A percentile compares a stretch with the other conserved stretches of the same genome.
phyloP scores from a whole-genome alignment of 2,329 filamentous ascomycete genomes.

The Colletotrichum costaricense region DNA sequence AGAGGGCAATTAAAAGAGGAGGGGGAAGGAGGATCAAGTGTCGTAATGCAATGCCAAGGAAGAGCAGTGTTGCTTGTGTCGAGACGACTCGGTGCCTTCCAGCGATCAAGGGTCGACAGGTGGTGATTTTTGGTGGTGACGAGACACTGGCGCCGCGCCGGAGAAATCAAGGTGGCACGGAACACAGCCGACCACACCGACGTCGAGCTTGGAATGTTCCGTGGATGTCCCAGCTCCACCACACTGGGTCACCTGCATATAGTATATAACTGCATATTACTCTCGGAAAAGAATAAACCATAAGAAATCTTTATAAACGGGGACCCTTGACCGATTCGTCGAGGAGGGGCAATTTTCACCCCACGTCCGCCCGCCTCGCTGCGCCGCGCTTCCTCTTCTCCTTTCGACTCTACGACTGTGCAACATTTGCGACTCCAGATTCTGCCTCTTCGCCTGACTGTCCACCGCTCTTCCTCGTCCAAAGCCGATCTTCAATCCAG shows the following conservation, averaged over 20 bases:
- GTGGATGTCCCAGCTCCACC: not conserved
- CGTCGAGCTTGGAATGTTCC: slow-evolving; percentile 27
- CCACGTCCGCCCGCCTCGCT: slow-evolving; percentile 25
- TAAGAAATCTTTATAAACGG: not conserved
- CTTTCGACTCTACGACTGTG: slow-evolving; percentile 5
- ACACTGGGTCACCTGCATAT: not conserved
- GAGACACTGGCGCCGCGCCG: not conserved
- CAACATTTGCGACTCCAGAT: slow-evolving; percentile 14
- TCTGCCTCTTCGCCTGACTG: slow-evolving; percentile 21
- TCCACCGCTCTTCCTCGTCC: not conserved
- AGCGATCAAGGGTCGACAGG: slow-evolving; percentile 32
- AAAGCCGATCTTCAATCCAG: slow-evolving; percentile 10
- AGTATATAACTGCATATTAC: not conserved
- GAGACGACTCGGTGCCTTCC: slow-evolving; percentile 5
- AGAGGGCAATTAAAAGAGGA: slow-evolving; percentile 22
- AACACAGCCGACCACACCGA: slow-evolving; percentile 1
- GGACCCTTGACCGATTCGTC: slow-evolving; percentile 20
- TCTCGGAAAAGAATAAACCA: not conserved
- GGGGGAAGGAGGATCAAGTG: not conserved
- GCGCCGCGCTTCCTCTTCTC: slow-evolving; percentile 15
- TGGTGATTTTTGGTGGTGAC: slow-evolving; percentile 18
- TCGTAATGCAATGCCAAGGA: slow-evolving; percentile 11
- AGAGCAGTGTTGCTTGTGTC: slow-evolving; percentile 1
- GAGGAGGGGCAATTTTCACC: slow-evolving; percentile 37
- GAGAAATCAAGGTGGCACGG: slow-evolving; percentile 20